Evolutionary conservation across 306 rosid species (phyloP).

Genomic region (Spatholobus suberectus): DNA sequence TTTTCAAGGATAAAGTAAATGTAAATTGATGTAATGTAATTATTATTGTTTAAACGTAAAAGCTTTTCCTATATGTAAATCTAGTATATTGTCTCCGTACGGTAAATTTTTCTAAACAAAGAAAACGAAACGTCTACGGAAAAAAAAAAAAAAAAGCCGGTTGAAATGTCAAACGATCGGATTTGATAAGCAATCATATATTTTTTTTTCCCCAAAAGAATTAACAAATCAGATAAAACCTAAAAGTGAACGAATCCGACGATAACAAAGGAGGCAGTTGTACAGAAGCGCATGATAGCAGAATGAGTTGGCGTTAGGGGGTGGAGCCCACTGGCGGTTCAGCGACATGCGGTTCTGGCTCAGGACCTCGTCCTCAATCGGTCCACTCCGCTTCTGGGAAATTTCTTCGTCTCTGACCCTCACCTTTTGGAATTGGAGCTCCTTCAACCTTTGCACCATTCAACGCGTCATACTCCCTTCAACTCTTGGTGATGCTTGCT

Average conservation of each 20-base stretch:
- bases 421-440: background rate
- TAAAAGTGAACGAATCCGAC: background rate
- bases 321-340: conserved; percentile 54
- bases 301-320: conserved; percentile 47
- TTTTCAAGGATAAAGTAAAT: background rate
- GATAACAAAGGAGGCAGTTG: background rate
- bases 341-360: conserved; percentile 44
- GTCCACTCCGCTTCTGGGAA: conserved; percentile 51
- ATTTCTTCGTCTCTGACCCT: conserved; percentile 37
- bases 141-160: background rate
- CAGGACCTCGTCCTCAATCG: conserved; percentile 48
- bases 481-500: background rate
- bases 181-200: background rate
- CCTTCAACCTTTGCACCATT: conserved; percentile 31
- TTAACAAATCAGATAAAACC: background rate
- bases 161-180: background rate
- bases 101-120: background rate
- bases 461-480: conserved; percentile 46
- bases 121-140: background rate
- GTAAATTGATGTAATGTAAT: no score
- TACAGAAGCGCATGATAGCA: conserved; percentile 10
- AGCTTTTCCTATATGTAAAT: background rate
- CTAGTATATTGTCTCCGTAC: background rate
- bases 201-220: background rate
- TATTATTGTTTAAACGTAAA: background rate